Evolutionary conservation across 345 rosid species (phyloP).

Genomic region (Arabidopsis arenosa): DNA sequence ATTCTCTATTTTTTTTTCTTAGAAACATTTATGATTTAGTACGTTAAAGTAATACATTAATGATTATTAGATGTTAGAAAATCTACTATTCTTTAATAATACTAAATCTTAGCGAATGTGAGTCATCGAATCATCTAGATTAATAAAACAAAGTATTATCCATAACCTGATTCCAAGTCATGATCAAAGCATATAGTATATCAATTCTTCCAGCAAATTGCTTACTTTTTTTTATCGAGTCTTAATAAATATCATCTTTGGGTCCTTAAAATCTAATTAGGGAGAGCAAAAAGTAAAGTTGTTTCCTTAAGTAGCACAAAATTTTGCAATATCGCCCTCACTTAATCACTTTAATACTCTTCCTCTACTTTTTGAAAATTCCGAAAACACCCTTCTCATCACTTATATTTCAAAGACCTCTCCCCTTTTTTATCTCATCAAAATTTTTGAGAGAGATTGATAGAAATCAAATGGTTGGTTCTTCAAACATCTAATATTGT

Average conservation of each 20-base stretch:
- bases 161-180: too few relatives aligned
- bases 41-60: neutral
- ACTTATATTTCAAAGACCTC: slow-evolving; percentile 29
- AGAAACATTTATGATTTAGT: neutral
- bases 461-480: slow-evolving; percentile 56
- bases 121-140: too few relatives aligned
- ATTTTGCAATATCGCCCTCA: neutral
- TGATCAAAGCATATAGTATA: too few relatives aligned
- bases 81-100: slow-evolving; percentile 9
- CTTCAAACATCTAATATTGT: slow-evolving; percentile 23
- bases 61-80: neutral
- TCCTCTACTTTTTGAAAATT: slow-evolving; percentile 36
- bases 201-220: too few relatives aligned
- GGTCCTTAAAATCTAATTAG: neutral
- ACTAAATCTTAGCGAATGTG: neutral
- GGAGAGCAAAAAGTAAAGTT: neutral
- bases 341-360: neutral
- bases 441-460: slow-evolving; percentile 19
- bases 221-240: too few relatives aligned
- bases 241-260: too few relatives aligned
- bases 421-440: neutral
- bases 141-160: too few relatives aligned
- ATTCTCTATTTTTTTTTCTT: neutral
- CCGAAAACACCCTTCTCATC: slow-evolving; percentile 38
- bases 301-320: neutral